These are phyloP conservation scores for Corrigiola litoralis DNA, from an alignment of 179 eudicot species.

Conservation along the genomic window DNA sequence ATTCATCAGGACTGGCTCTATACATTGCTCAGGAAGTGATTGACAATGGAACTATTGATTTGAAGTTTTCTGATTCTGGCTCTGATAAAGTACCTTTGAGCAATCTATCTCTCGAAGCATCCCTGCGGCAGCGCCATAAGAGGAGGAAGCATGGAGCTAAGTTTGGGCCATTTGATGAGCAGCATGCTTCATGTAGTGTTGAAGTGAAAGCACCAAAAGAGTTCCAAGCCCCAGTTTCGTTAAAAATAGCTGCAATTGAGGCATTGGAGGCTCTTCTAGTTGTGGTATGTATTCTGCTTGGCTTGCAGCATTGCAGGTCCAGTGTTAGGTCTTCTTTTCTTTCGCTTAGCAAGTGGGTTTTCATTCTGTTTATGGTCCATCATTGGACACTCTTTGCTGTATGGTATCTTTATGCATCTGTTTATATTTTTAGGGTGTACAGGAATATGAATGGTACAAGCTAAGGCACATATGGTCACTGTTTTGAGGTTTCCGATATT, in stretches of 20 bases:
- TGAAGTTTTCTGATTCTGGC: constrained; percentile 31
- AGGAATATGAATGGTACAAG: too few species aligned
- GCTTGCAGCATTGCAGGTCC: background rate
- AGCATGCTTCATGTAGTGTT: constrained; percentile 29
- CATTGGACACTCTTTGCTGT: background rate
- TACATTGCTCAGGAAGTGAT: constrained; percentile 53
- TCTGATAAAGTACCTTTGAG: constrained; percentile 26
- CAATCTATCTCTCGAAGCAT: constrained; percentile 26
- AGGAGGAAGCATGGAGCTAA: constrained; percentile 62
- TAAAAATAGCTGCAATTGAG: constrained; percentile 75
- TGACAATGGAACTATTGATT: constrained; percentile 46
- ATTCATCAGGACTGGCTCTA: constrained; percentile 54
- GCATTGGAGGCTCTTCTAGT: constrained; percentile 73
- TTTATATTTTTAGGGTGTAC: too few species aligned
- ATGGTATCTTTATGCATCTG: too few species aligned
- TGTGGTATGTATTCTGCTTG: constrained; percentile 54
- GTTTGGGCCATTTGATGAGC: constrained; percentile 25
- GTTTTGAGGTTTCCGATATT: too few species aligned
- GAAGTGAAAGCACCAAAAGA: constrained; percentile 36
- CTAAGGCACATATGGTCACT: too few species aligned
- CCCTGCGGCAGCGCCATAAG: constrained; percentile 34
- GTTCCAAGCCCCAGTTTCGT: constrained; percentile 33
- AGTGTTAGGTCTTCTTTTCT: background rate
- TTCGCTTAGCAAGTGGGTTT: background rate
- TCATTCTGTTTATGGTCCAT: background rate